Percentiles rank a stretch among this genome's conserved stretches.
Evolutionary conservation across 352 stramenopile species (phyloP).

Genomic region (Phytophthora cryptogea): DNA sequence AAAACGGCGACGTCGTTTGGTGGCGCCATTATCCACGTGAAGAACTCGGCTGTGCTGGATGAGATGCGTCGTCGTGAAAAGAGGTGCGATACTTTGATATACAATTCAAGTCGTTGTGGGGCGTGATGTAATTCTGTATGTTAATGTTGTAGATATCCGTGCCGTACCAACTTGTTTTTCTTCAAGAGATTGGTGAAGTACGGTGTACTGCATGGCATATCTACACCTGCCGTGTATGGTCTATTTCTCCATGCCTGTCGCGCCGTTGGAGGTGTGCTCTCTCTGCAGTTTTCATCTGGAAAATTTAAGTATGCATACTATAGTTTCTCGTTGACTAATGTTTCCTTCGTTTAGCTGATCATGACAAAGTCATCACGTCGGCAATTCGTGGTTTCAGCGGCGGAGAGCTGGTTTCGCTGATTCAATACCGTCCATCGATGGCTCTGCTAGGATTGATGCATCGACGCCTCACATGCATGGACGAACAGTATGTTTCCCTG

Average conservation of each 20-base stretch:
- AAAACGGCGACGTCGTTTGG: conserved; percentile 86
- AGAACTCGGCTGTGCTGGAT: conserved; percentile 51
- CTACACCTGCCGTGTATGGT: conserved; percentile 72
- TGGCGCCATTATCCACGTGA: conserved; percentile 67
- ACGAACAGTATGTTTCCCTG: conserved; percentile 72
- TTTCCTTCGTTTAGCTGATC: conserved; percentile 45
- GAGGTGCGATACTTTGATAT: conserved; percentile 28
- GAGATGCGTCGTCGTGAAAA: conserved; percentile 74
- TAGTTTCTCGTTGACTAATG: background rate
- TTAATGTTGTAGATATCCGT: conserved; percentile 46
- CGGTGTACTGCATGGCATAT: conserved; percentile 66
- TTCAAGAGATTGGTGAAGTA: conserved; percentile 83
- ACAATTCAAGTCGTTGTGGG: background rate
- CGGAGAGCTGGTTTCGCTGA: conserved; percentile 73
- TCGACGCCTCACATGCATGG: conserved; percentile 66
- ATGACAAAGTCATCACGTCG: conserved; percentile 83
- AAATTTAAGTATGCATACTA: too few relatives aligned
- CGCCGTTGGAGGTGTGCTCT: conserved; percentile 55
- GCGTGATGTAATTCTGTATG: background rate
- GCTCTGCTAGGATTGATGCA: conserved; percentile 73
- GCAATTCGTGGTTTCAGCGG: conserved; percentile 83
- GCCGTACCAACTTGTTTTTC: conserved; percentile 73
- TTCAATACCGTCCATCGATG: conserved; percentile 80
- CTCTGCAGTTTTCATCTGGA: too few relatives aligned
- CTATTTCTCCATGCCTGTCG: conserved; percentile 72